Percentiles rank a stretch among this genome's conserved stretches.
These are phyloP conservation scores for Annulohypoxylon maeteangense DNA, from an alignment of 495 filamentous ascomycete species.

Conservation along the genomic window DNA sequence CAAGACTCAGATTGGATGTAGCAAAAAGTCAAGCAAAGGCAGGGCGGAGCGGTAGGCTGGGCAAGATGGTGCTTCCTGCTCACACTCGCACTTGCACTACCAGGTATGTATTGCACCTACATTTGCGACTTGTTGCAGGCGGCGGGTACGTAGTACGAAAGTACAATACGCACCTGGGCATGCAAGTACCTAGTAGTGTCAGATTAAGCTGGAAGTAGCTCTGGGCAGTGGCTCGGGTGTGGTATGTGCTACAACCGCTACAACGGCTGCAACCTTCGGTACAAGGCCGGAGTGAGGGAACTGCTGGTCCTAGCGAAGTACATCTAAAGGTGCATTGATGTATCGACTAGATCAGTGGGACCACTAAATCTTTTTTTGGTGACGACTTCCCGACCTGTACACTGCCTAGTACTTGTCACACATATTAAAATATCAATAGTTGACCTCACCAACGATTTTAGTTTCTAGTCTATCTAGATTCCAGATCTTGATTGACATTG, in stretches of 20 bases:
- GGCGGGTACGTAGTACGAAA: slow-evolving; percentile 1
- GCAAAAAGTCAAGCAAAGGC: slow-evolving; percentile 22
- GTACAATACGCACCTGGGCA: slow-evolving; percentile 4
- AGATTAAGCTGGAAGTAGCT: slow-evolving; percentile 24
- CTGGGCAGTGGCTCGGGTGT: slow-evolving; percentile 9
- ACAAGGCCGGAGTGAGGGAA: slow-evolving; percentile 24
- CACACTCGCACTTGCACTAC: background rate
- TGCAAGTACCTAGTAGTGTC: too few relatives aligned
- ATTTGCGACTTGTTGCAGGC: background rate
- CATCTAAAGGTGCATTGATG: background rate
- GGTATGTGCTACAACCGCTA: slow-evolving; percentile 36
- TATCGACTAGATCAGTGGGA: slow-evolving; percentile 29
- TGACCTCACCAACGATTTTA: background rate
- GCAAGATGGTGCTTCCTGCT: background rate
- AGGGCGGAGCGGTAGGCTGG: slow-evolving; percentile 23
- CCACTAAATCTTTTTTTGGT: slow-evolving; percentile 20
- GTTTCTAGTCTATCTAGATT: slow-evolving; percentile 1
- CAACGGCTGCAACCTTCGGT: slow-evolving; percentile 34
- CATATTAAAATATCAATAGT: slow-evolving; percentile 7
- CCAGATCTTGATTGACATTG: background rate
- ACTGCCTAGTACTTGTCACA: slow-evolving; percentile 16
- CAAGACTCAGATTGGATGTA: slow-evolving; percentile 22
- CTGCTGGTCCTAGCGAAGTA: slow-evolving; percentile 11
- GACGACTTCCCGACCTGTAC: background rate
- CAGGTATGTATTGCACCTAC: background rate